A percentile compares a stretch with the other conserved stretches of the same genome.
Evolutionary conservation across 495 filamentous ascomycete species (phyloP).

Genomic region (Aspergillus baeticus): DNA sequence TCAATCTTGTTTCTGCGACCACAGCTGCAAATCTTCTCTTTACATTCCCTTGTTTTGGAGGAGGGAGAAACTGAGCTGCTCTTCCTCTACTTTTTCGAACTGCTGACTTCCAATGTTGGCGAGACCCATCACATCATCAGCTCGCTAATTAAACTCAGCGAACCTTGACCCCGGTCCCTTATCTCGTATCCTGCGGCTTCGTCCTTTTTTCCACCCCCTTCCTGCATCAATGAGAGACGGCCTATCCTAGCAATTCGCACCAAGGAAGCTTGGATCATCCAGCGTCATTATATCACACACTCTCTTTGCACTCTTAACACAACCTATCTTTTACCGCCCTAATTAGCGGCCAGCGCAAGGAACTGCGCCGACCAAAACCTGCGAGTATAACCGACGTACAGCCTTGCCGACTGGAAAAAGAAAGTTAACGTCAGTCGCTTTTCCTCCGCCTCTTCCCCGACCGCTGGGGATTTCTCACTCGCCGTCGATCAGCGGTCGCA

Average conservation of each 20-base stretch:
- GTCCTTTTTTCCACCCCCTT: constrained; percentile 14
- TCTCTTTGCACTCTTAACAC: constrained; percentile 5
- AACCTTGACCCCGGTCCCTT: constrained; percentile 12
- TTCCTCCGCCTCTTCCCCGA: constrained; percentile 33
- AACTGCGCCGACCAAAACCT: neutral
- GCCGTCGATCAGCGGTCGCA: constrained; percentile 54
- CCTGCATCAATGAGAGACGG: constrained; percentile 16
- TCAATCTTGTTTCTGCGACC: too few species aligned
- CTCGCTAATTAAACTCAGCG: constrained; percentile 11
- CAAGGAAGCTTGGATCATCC: constrained; percentile 16
- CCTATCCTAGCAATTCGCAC: constrained; percentile 14
- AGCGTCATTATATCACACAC: constrained; percentile 8
- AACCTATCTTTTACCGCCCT: neutral
- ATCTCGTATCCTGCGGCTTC: constrained; percentile 16
- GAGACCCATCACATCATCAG: constrained; percentile 19
- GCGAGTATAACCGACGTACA: constrained; percentile 13
- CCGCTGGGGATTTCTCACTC: constrained; percentile 43
- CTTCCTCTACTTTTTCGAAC: constrained; percentile 6
- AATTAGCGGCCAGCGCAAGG: neutral
- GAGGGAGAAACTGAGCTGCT: constrained; percentile 17
- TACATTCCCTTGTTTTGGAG: constrained; percentile 19
- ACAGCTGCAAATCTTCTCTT: constrained; percentile 22
- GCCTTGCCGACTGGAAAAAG: neutral
- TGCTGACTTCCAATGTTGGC: constrained; percentile 13
- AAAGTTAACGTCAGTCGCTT: constrained; percentile 4